Base-by-base conservation (phyloP, 2,329 filamentous ascomycete genomes). In the Exserohilum turcica region DNA sequence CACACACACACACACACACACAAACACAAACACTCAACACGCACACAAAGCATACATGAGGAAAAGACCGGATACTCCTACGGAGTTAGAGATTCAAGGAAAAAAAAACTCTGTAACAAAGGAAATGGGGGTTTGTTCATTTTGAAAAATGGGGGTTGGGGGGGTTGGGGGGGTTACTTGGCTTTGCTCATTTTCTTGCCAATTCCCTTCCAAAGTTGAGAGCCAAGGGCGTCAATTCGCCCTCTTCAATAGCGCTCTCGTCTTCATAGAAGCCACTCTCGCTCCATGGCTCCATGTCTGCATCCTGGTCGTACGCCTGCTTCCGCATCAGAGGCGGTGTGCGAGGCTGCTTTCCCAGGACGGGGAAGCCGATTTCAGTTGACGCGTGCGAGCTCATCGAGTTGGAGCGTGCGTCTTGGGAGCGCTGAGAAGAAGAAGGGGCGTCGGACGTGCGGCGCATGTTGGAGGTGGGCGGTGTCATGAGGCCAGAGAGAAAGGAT, bases 401-500 rank as follows among this genome's bases (percentile, higher is more conserved):
- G 56, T 63, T 66, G 3, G 64, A 63, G 43, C 66, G 67, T 18
- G 64, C 37, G 31, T 61, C 65, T 38, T 64, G 61, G 6, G 67
- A 66, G 38, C 61, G 69, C 53, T 50, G 31, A 33, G 66, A 59
- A 6, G 52, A 71, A 59, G 64, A 75, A 32, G 70, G 67, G 48
- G 78, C 74, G 3, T 80, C 77, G 0, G 85, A 82, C 2, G 82
- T 84, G 60, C 85, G 85, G 37, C 89, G 87, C 42, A 88, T 74
- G 48, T 86, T 85, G 3, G 89, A 92, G 27, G 88, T 86, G 4
- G 92, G 93, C n/a, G 93, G 92, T 1, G 93, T 97, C 80, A 97
- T 82, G 18, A 96, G 84, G 1, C 92, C 92, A 0, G 88, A 88
- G 16, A 92, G 80, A 56, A 91, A 87, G 43, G n/a, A n/a, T n/a